These are phyloP conservation scores for Lactarius trivialis DNA, from an alignment of 768 basidiomycete species.

Conservation along the genomic window DNA sequence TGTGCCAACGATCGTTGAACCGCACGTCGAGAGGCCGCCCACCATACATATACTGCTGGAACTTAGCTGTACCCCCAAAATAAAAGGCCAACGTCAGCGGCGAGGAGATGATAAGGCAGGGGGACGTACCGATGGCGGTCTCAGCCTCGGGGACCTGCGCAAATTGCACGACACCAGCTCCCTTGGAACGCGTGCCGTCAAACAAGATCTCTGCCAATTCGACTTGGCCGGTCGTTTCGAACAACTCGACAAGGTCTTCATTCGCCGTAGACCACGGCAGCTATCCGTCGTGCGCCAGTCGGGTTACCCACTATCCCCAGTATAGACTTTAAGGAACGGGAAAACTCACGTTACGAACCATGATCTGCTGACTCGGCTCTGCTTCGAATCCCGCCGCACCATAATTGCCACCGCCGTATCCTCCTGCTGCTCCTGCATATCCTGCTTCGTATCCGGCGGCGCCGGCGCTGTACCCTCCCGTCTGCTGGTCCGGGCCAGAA, in stretches of 20 bases:
- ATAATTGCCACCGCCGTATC: constrained; percentile 1
- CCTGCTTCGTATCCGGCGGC: constrained; percentile 32
- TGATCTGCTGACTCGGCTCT: constrained; percentile 93
- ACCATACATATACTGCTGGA: constrained; percentile 93
- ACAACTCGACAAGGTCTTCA: constrained; percentile 95
- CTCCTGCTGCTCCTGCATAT: constrained; percentile 33
- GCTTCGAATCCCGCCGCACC: constrained; percentile 43
- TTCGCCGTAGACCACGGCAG: constrained; percentile 99
- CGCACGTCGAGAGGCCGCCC: constrained; percentile 86
- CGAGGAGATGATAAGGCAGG: not conserved
- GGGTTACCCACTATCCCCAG: constrained; percentile 2
- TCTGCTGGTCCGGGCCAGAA: constrained; percentile 74
- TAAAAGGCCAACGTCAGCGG: not conserved
- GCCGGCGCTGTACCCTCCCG: constrained; percentile 32
- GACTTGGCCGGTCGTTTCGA: constrained; percentile 95
- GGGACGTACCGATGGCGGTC: constrained; percentile 74
- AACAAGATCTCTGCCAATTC: constrained; percentile 92
- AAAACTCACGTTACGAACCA: constrained; percentile 90
- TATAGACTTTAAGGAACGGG: not conserved
- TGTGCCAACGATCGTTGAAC: constrained; percentile 95
- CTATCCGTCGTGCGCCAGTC: constrained; percentile 35
- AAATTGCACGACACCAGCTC: constrained; percentile 95
- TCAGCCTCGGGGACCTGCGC: constrained; percentile 81
- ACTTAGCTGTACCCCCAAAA: constrained; percentile 55
- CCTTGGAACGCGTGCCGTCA: constrained; percentile 88